Evolutionary conservation across 805 yeast species (phyloP).

Genomic region (Zygoascus ofunaensis): DNA sequence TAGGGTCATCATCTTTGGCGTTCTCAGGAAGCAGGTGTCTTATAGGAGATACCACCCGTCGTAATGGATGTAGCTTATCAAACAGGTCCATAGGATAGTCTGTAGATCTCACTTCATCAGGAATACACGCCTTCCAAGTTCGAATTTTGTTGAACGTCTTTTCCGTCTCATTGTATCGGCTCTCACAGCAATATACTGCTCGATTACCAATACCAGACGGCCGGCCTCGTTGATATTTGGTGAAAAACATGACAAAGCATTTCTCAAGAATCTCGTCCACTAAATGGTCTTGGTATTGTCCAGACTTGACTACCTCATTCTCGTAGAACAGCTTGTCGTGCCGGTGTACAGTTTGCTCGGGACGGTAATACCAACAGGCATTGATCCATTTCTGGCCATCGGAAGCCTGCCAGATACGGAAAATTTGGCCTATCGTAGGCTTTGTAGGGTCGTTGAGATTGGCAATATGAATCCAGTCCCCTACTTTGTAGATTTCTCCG

Average conservation of each 20-base stretch:
- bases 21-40: constrained; percentile 65
- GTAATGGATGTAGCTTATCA: constrained; percentile 69
- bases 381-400: constrained; percentile 83
- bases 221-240: constrained; percentile 90
- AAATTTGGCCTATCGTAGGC: constrained; percentile 90
- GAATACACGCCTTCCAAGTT: constrained; percentile 98
- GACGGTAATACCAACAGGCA: constrained; percentile 96
- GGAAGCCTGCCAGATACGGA: constrained; percentile 75
- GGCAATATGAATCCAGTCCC: constrained; percentile 87
- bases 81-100: constrained; percentile 43
- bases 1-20: constrained; percentile 61
- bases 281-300: constrained; percentile 90
- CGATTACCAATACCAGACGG: constrained; percentile 59
- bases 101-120: constrained; percentile 81
- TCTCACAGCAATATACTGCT: constrained; percentile 89
- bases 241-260: constrained; percentile 89
- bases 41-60: constrained; percentile 75
- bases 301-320: constrained; percentile 93
- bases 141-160: constrained; percentile 88
- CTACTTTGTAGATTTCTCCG: constrained; percentile 70
- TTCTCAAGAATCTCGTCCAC: constrained; percentile 86
- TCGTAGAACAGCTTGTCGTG: constrained; percentile 81
- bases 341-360: constrained; percentile 95
- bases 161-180: constrained; percentile 83
- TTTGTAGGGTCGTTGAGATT: constrained; percentile 82